Evolutionary conservation across 2,329 filamentous ascomycete species (phyloP), one percentile per base, ranked within the genome.

Genomic region (Colletotrichum tamarilloi): DNA sequence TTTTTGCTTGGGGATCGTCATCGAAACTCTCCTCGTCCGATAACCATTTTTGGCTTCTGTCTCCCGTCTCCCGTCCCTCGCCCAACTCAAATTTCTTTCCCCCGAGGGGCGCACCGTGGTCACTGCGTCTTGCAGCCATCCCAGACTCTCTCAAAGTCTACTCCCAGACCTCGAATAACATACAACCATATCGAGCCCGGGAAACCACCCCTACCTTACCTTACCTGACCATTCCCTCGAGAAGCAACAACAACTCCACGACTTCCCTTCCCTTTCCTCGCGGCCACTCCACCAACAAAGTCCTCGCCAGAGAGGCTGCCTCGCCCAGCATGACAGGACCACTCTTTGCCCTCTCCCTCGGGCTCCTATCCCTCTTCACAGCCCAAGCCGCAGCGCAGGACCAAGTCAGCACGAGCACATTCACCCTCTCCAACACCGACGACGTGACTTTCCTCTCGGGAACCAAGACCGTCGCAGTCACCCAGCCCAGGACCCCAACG

Each of bases 401-500:
- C 6, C 42, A n/a, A 52, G 19, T 65, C 28, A 49, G 28, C 56
- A 52, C 67, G 14, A 73, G 67, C 62, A 35, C 14, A 19, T 35
- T 73, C 38, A 70, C 60, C 24, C 71, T 74, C 24, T 53, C 72
- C 59, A 72, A 74, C 19, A 72, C 68, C 62, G n/a, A 74, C 55
- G 72, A 64, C 35, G 67, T 74, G 24, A 74, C 72, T 8, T 74
- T 74, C 32, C 52, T 74, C 19, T 68, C 72, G 5, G 72, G 72
- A 49, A 74, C 72, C 35, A 74, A 68, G 62, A 74, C 72, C 12
- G 32, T 73, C n/a, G 42, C 65, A 2, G 68, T 83, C n/a, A 80
- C 81, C 30, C 78, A 83, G 65, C 79, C 77, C 2, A 78, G 78
- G n/a, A 83, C 83, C 62, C 84, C 87, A 12, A 84, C 85, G 2